Percentiles rank a stretch among this genome's conserved stretches.
Evolutionary conservation across 164 flowering plant genomes (phyloP).

Genomic region (Malania oleifera): DNA sequence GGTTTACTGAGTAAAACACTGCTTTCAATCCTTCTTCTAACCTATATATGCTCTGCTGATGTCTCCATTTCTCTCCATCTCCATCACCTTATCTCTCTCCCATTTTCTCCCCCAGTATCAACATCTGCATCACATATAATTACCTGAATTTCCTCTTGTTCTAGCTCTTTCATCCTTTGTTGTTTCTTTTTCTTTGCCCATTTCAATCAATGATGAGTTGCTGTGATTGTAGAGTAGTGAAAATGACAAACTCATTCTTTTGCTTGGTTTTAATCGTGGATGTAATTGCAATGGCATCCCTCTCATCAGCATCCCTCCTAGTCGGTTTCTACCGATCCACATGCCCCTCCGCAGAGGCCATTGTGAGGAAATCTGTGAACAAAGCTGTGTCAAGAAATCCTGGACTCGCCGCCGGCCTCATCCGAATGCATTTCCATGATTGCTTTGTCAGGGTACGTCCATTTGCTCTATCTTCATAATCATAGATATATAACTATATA

Average conservation of each 20-base stretch:
- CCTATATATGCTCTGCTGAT: not conserved
- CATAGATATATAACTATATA: too few relatives aligned
- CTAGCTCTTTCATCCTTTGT: not conserved
- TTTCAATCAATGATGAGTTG: too few relatives aligned
- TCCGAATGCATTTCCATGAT: conserved; percentile 68
- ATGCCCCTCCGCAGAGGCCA: conserved; percentile 37
- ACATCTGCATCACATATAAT: not conserved
- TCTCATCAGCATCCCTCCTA: conserved; percentile 12
- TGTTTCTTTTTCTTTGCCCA: not conserved
- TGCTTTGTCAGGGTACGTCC: conserved; percentile 57
- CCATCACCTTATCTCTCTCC: not conserved
- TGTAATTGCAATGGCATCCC: not conserved
- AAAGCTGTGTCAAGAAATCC: conserved; percentile 38
- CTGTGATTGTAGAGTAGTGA: too few relatives aligned
- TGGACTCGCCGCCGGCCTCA: conserved; percentile 54
- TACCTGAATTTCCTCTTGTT: not conserved
- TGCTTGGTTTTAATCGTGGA: not conserved
- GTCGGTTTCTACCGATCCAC: conserved; percentile 25
- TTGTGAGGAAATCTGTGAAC: conserved; percentile 34
- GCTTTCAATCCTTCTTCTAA: not conserved
- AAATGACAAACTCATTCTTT: too few relatives aligned
- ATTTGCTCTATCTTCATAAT: too few relatives aligned
- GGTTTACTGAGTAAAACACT: not conserved
- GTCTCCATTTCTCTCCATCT: not conserved
- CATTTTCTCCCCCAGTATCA: not conserved